Evolutionary conservation across 2,329 filamentous ascomycete species (phyloP).

Genomic region (Fusarium newnesense): DNA sequence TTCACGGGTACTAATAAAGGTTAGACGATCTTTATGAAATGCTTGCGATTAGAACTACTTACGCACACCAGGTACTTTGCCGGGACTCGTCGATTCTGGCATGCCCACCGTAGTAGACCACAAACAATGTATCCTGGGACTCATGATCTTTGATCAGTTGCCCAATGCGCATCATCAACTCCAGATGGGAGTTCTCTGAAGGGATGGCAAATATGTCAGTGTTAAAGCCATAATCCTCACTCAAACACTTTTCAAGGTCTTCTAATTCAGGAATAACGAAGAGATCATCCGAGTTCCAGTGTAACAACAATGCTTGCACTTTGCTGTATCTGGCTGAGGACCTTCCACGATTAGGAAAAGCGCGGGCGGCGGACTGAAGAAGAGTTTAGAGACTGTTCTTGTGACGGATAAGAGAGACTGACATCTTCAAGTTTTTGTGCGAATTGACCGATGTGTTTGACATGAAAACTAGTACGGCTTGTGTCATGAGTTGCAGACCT

Average conservation of each 20-base stretch:
- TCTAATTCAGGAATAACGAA: constrained; percentile 69
- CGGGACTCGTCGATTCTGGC: constrained; percentile 68
- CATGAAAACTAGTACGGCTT: constrained; percentile 67
- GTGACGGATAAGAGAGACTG: constrained; percentile 41
- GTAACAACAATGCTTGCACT: constrained; percentile 64
- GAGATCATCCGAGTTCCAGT: constrained; percentile 68
- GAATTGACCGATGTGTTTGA: constrained; percentile 66
- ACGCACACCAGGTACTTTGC: constrained; percentile 70
- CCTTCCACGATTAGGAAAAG: constrained; percentile 66
- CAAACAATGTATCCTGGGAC: constrained; percentile 64
- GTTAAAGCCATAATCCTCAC: constrained; percentile 65
- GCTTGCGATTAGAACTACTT: constrained; percentile 44
- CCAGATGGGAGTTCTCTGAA: constrained; percentile 66
- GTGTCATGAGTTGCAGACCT: constrained; percentile 64
- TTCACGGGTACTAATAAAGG: constrained; percentile 56
- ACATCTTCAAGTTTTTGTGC: constrained; percentile 66
- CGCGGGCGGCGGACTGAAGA: constrained; percentile 61
- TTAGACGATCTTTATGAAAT: constrained; percentile 12
- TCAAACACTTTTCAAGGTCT: constrained; percentile 64
- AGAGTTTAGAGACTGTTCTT: constrained; percentile 5
- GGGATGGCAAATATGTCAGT: constrained; percentile 69
- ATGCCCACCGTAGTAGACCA: constrained; percentile 70
- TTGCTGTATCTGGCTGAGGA: constrained; percentile 65
- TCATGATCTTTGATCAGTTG: constrained; percentile 68
- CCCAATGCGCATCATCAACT: constrained; percentile 66